Evolutionary conservation across 352 stramenopile species (phyloP).

Genomic region (Phytopythium vexans): DNA sequence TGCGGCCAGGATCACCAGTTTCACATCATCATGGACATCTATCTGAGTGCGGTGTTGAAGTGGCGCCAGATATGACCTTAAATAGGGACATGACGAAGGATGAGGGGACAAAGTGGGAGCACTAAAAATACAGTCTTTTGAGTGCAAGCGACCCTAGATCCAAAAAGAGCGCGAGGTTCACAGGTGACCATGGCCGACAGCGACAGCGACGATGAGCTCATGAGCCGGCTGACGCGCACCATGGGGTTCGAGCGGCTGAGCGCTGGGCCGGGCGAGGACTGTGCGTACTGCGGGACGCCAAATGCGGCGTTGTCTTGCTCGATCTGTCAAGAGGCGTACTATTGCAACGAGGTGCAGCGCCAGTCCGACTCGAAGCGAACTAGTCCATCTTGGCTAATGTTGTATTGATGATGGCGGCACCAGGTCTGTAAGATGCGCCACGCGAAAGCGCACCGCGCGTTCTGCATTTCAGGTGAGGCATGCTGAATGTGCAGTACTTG

Average conservation of each 20-base stretch:
- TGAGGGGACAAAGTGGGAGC: no score
- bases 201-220: conserved; percentile 88
- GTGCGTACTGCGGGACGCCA: conserved; percentile 63
- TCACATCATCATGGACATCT: no score
- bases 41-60: no score
- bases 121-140: no score
- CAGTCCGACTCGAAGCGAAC: not conserved
- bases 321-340: conserved; percentile 62
- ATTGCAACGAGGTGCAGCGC: conserved; percentile 64
- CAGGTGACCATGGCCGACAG: conserved; percentile 49
- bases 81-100: no score
- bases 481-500: not conserved
- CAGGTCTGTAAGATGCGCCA: conserved; percentile 74
- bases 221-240: conserved; percentile 57
- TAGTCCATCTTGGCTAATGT: not conserved
- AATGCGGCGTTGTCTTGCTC: conserved; percentile 56
- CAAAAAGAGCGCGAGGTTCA: not conserved
- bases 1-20: no score
- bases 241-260: conserved; percentile 25
- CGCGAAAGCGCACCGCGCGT: conserved; percentile 60
- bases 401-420: not conserved
- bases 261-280: conserved; percentile 41
- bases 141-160: no score
- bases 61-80: no score
- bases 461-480: conserved; percentile 52